Base-by-base conservation (phyloP, 108 stramenopile species). In the Skeletonema tropicum region DNA sequence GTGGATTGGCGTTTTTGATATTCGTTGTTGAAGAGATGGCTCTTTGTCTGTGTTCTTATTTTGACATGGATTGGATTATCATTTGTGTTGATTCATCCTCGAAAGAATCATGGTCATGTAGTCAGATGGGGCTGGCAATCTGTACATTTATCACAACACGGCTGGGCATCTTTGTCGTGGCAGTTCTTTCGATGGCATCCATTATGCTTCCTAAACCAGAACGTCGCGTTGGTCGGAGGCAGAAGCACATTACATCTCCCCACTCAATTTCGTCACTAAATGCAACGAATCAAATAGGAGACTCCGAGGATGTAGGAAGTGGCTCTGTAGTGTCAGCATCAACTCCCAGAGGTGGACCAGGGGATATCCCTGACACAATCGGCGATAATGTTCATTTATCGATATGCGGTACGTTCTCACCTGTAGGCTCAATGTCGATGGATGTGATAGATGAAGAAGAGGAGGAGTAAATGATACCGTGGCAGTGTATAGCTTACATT, bases 161-260 rank as follows among this genome's bases (percentile, higher is more conserved):
- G 21, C 15, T 80, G 15, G 72, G 72, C 23, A 49, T 80, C 5
- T 80, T 80, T 48, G 11, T 64, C 4, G 3, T 80, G 38, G 72
- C 79, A 6, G 49, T 80, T 36, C 49, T 80, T 15, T 63, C 65
- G 6, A 74, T 80, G 73, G 73, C 65, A 55, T 59, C 67, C 29
- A 38, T 80, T 21, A 19, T 80, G 57, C 38, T 74, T 41, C 79
- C 79, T 6, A 79, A 72, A 59, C 70, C 70, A 29, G 70, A 71
- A 17, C 48, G 52, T 9, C 52, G 23, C 23, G 52, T 55, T 55
- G 2, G 2, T 49, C 48, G 21, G 23, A 55, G n/a, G 52, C 19
- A 55, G 21, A 25, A 21, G 52, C 5, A 10, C 1, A 2, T 6
- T 9, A 55, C 21, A 23, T 9, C 52, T 5, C 52, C 21, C 23